Evolutionary conservation across 208 protist species (phyloP).

Genomic region (Wallacemonas sp.): DNA sequence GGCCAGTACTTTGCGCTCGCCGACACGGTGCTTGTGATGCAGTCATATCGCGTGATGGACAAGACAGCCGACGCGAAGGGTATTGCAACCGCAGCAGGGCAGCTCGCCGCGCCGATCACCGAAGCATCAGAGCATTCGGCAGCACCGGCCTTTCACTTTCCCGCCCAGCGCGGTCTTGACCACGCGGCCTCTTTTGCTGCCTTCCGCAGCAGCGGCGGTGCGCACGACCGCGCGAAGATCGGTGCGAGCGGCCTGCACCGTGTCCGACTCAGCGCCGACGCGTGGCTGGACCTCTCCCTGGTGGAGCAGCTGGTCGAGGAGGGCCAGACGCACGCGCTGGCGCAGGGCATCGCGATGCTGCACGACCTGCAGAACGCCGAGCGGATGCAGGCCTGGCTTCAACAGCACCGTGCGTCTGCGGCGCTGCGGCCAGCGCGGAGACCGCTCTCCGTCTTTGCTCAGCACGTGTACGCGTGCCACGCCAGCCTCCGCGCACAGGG

Average conservation of each 20-base stretch:
- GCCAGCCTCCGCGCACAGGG: conserved; percentile 27
- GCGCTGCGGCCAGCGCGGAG: not conserved
- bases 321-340: conserved; percentile 87
- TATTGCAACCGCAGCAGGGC: conserved; percentile 33
- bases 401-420: conserved; percentile 9
- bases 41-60: conserved; percentile 77
- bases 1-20: conserved; percentile 93
- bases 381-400: conserved; percentile 6
- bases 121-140: not conserved
- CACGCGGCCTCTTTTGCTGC: conserved; percentile 14
- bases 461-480: conserved; percentile 46
- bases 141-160: not conserved
- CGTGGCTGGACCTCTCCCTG: conserved; percentile 69
- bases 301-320: conserved; percentile 93
- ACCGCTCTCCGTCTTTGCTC: conserved; percentile 31
- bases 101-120: not conserved
- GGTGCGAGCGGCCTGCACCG: conserved; percentile 37
- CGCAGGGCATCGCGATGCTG: conserved; percentile 73
- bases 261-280: conserved; percentile 55
- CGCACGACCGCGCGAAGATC: conserved; percentile 48
- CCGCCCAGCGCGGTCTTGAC: conserved; percentile 2
- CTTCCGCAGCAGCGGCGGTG: not conserved
- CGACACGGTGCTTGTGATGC: conserved; percentile 87
- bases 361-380: conserved; percentile 39
- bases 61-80: conserved; percentile 68